Base-by-base conservation (phyloP, 768 basidiomycete species). In the Leccinum subgranulosum region DNA sequence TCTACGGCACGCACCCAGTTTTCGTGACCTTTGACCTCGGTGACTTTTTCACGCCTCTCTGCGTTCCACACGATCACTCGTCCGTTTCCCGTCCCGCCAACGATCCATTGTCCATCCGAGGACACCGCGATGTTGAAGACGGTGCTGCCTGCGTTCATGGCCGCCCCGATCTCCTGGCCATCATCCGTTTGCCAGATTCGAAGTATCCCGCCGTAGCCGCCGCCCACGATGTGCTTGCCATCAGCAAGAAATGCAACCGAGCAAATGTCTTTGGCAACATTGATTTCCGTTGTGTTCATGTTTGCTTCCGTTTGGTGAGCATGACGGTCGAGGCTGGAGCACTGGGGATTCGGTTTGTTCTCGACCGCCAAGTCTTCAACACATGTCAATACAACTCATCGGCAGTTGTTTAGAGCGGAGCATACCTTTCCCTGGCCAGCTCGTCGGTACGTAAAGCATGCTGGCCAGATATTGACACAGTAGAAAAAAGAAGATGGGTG, bases 1-100 rank as follows among this genome's bases (percentile, higher is more conserved):
- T 66, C 65, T 5, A 66, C 57, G 19, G 60, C 59, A 51, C 60
- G 60, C 58, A 60, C 60, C 60, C 34, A 60, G 14, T 45, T 23
- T 27, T 4, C 9, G 10, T 61, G 62, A 9, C 36, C 64, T 6
- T 54, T 46, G 10, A 64, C 19, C 45, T 60, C 56, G 45, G 17
- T 10, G 21, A 57, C 47, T 14, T 58, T 57, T 34, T 60, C 49
- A 21, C 14, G 31, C 21, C 8, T 12, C 33, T 65, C 51, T 14
- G 25, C 56, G 3, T 55, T 29, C 64, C 64, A 65, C 17, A 65
- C 54, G 2, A 31, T 33, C 31, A 62, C 55, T 47, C 12, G 36
- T 1, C 58, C 63, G 11, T 47, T 45, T 14, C 27, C 17, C 17
- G 55, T 55, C 49, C 60, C 64, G 2, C 28, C 11, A 1, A 49